Conservation (phyloP, 2,329 filamentous ascomycete genomes). For the Trichophyton mentagrophytes region DNA sequence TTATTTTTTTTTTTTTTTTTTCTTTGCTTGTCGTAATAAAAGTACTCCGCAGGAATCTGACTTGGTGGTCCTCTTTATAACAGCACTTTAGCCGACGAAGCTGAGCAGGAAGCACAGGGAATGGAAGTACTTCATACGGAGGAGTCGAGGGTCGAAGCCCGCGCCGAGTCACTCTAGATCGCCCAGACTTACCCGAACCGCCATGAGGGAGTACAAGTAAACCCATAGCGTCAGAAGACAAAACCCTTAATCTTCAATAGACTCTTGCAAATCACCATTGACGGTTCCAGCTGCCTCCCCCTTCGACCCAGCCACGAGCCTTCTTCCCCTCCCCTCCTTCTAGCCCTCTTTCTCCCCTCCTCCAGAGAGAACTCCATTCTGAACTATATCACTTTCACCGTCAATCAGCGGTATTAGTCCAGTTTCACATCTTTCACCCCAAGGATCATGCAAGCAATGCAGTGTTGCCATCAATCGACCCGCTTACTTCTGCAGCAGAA, state of each 20-base stretch:
- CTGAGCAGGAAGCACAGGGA: too few species aligned
- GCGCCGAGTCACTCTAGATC: background rate
- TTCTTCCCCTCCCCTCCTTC: background rate
- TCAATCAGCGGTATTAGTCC: background rate
- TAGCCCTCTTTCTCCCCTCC: background rate
- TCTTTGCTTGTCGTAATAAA: background rate
- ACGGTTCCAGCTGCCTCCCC: background rate
- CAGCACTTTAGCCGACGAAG: too few species aligned
- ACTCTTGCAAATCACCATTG: background rate
- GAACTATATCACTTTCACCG: background rate
- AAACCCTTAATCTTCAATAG: background rate
- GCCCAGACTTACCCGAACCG: background rate
- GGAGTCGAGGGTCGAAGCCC: background rate
- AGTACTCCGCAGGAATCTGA: too few species aligned
- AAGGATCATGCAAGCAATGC: background rate
- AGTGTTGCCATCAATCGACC: background rate
- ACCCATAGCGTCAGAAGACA: background rate
- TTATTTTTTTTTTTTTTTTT: background rate
- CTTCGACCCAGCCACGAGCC: background rate
- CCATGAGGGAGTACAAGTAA: background rate
- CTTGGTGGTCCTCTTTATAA: background rate
- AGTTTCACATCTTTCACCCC: background rate
- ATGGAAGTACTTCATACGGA: too few species aligned
- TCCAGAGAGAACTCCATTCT: background rate
- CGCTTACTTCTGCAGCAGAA: background rate